These are phyloP conservation scores for Russula emetica DNA, from an alignment of 768 basidiomycete species.

Conservation along the genomic window DNA sequence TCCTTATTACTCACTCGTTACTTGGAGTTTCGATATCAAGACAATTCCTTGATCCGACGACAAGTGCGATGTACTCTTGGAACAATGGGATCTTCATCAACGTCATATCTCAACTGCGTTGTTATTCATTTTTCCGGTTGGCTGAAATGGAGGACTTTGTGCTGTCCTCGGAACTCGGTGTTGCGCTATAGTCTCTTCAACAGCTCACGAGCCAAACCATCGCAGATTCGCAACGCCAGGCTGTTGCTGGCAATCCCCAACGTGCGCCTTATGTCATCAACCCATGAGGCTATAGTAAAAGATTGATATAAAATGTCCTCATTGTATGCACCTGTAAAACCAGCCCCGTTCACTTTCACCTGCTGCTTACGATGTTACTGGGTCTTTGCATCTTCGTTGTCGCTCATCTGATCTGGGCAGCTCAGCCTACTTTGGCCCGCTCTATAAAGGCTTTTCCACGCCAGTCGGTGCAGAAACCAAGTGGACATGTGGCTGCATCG, in stretches of 20 bases:
- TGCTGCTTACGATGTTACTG: slow-evolving; percentile 4
- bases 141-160: neutral
- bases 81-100: neutral
- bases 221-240: neutral
- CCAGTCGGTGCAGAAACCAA: neutral
- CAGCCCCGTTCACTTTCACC: neutral
- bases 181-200: neutral
- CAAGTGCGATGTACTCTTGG: neutral
- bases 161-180: no score
- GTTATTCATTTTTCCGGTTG: neutral
- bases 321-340: neutral
- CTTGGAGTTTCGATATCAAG: neutral
- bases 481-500: slow-evolving; percentile 39
- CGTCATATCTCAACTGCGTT: neutral
- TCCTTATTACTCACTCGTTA: neutral
- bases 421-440: neutral
- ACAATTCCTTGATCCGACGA: neutral
- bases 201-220: neutral
- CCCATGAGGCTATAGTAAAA: neutral
- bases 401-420: slow-evolving; percentile 4
- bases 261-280: neutral
- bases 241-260: neutral
- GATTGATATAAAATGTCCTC: neutral
- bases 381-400: slow-evolving; percentile 3
- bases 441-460: no score